Evolutionary conservation across 345 rosid genomes (phyloP).

Genomic region (Gossypium turneri): DNA sequence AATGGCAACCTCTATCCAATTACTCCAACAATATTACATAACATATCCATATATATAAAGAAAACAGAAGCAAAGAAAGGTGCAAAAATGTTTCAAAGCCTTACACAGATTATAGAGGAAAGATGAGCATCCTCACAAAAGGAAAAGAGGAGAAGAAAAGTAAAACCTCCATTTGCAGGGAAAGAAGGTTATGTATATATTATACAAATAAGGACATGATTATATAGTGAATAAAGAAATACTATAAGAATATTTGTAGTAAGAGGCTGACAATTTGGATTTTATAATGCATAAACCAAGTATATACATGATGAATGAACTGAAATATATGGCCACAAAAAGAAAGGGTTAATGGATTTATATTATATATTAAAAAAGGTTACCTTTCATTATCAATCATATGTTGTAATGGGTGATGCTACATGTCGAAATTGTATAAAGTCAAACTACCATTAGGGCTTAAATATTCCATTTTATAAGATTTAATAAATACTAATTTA

Average conservation of each 20-base stretch:
- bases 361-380: no score
- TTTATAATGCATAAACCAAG: not conserved
- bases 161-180: not conserved
- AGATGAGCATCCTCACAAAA: not conserved
- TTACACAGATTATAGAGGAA: slow-evolving; percentile 4
- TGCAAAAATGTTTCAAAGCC: slow-evolving; percentile 2
- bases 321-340: not conserved
- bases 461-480: not conserved
- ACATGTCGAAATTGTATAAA: slow-evolving; percentile 5
- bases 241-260: not conserved
- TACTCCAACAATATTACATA: not conserved
- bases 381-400: not conserved
- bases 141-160: not conserved
- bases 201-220: not conserved
- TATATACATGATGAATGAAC: not conserved
- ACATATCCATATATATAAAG: not conserved
- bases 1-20: not conserved
- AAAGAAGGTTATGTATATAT: not conserved
- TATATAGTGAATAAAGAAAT: not conserved
- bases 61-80: not conserved
- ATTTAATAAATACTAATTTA: not conserved
- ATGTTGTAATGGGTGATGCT: not conserved
- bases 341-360: not conserved
- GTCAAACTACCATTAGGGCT: not conserved
- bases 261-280: not conserved